Evolutionary conservation across 257 asterid genomes (phyloP).

Genomic region (Oldenlandia corymbosa): DNA sequence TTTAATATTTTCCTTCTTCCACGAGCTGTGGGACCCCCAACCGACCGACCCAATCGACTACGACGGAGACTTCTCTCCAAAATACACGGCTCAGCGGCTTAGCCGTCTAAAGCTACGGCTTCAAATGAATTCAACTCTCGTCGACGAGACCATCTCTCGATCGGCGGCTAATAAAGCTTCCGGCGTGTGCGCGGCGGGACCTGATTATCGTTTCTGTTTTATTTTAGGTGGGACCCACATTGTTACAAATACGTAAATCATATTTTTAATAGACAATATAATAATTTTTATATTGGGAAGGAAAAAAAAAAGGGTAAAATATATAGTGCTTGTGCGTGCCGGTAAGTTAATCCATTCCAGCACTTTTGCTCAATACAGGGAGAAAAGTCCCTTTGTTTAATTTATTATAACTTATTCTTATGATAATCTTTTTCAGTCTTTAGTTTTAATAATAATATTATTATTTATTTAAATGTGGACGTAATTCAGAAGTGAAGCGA

Average conservation of each 20-base stretch:
- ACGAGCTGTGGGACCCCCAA: conserved; percentile 19
- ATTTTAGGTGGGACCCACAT: neutral
- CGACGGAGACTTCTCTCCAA: conserved; percentile 37
- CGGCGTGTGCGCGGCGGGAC: no score
- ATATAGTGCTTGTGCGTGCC: conserved; percentile 42
- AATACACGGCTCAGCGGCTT: conserved; percentile 16
- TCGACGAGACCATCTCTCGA: no score
- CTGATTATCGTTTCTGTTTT: no score
- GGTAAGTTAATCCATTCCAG: conserved; percentile 36
- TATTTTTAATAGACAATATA: no score
- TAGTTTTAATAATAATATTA: no score
- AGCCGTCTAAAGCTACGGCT: no score
- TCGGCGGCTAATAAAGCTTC: no score
- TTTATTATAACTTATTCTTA: no score
- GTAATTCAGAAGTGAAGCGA: conserved; percentile 32
- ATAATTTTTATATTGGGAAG: neutral
- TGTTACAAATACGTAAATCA: no score
- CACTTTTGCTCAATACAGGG: conserved; percentile 32
- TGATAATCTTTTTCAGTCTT: no score
- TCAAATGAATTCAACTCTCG: no score
- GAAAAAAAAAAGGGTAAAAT: neutral
- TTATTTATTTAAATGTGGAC: neutral
- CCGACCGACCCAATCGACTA: conserved; percentile 37
- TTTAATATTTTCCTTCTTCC: conserved; percentile 11
- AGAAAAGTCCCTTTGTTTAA: neutral